Percentiles rank a stretch among this genome's conserved stretches.
These are phyloP conservation scores for Fusarium ambrosium DNA, from an alignment of 2,329 filamentous ascomycete genomes.

Conservation along the genomic window DNA sequence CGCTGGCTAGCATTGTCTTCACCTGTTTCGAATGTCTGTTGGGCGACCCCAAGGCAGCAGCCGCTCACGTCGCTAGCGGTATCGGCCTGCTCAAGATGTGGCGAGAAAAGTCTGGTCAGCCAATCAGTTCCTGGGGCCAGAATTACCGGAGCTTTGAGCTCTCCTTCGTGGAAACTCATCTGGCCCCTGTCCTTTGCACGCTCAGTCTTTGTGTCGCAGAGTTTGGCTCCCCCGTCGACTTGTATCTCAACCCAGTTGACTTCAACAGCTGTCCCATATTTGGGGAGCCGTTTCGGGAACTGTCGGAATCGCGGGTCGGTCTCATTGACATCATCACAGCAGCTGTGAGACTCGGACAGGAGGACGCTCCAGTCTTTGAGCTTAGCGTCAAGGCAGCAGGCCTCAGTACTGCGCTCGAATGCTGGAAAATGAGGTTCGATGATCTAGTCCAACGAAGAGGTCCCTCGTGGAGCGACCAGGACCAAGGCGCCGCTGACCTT, in stretches of 20 bases:
- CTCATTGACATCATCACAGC: not conserved
- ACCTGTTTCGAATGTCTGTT: not conserved
- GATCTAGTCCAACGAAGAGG: not conserved
- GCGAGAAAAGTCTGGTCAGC: conserved; percentile 1
- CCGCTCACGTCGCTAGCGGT: not conserved
- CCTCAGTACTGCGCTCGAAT: not conserved
- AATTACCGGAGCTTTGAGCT: not conserved
- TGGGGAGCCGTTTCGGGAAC: not conserved
- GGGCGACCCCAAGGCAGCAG: not conserved
- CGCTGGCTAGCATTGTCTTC: not conserved
- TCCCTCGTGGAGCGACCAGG: not conserved
- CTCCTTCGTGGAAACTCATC: not conserved
- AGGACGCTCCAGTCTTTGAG: not conserved
- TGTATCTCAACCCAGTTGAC: not conserved
- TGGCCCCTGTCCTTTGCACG: not conserved
- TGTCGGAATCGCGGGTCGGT: not conserved
- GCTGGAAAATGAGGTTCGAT: not conserved
- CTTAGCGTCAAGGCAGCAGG: not conserved
- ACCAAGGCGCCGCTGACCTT: not conserved
- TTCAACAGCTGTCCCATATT: not conserved
- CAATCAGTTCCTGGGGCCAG: not conserved
- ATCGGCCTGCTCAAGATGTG: not conserved
- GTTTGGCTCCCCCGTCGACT: not conserved
- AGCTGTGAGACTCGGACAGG: not conserved
- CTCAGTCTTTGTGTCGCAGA: not conserved